phyloP scores from a whole-genome alignment of 2,329 filamentous ascomycete genomes.

The Monosporascus sp. region DNA sequence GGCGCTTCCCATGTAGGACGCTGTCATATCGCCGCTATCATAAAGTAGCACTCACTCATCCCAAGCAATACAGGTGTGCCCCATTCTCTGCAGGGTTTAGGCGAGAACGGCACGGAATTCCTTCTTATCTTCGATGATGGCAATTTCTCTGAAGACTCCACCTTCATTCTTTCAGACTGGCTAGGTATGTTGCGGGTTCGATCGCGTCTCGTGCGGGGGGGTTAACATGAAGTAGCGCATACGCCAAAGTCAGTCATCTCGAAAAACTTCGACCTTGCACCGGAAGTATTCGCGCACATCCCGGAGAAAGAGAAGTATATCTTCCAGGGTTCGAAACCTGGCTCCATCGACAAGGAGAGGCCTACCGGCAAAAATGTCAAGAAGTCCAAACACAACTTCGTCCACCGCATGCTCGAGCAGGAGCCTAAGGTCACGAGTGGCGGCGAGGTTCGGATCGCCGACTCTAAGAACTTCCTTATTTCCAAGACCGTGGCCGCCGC shows the following conservation, averaged over 20 bases:
- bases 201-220: background rate
- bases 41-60: background rate
- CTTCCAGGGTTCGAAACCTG: conserved; percentile 64
- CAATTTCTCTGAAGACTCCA: conserved; percentile 56
- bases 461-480: conserved; percentile 71
- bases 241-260: conserved; percentile 67
- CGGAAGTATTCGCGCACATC: conserved; percentile 65
- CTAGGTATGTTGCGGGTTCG: conserved; percentile 41
- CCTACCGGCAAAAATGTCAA: conserved; percentile 58
- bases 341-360: conserved; percentile 59
- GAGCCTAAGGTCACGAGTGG: conserved; percentile 61
- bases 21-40: no score
- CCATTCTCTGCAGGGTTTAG: conserved; percentile 70
- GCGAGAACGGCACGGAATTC: conserved; percentile 61
- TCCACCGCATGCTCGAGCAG: conserved; percentile 67
- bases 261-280: conserved; percentile 70
- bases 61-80: conserved; percentile 41
- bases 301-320: conserved; percentile 70
- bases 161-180: conserved; percentile 71
- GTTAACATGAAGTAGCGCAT: conserved; percentile 43
- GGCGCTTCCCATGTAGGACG: no score
- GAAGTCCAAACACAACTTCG: conserved; percentile 64
- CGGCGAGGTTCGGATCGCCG: conserved; percentile 68
- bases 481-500: conserved; percentile 70
- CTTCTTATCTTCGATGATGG: conserved; percentile 46